Conservation (phyloP, 2,329 filamentous ascomycete genomes). For the Diplodia seriata region DNA sequence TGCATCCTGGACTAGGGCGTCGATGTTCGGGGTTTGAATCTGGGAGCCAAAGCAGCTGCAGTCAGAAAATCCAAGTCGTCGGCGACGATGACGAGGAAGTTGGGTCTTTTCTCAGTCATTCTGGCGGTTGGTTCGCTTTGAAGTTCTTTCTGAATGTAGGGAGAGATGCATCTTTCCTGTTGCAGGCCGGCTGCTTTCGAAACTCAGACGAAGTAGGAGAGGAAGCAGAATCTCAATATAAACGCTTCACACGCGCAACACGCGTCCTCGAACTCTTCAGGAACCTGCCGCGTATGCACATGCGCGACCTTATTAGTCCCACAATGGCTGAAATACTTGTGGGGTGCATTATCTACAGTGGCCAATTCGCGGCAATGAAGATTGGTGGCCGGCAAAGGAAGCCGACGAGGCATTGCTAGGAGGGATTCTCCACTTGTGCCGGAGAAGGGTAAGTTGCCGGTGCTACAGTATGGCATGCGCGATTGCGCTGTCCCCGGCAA, state of each 20-base stretch:
- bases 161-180: not conserved
- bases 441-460: not conserved
- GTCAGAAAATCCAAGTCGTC: slow-evolving; percentile 68
- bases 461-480: not conserved
- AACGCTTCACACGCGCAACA: not conserved
- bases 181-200: not conserved
- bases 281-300: not conserved
- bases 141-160: not conserved
- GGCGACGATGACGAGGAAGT: slow-evolving; percentile 66
- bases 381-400: not conserved
- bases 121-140: not conserved
- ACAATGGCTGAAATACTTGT: not conserved
- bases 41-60: slow-evolving; percentile 66
- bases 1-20: slow-evolving; percentile 54
- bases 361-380: not conserved
- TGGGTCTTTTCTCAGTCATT: slow-evolving; percentile 53
- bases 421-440: not conserved
- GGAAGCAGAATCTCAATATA: not conserved
- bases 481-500: slow-evolving; percentile 21
- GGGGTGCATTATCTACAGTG: not conserved
- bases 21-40: slow-evolving; percentile 66
- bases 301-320: slow-evolving; percentile 3
- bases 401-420: not conserved
- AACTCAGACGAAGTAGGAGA: not conserved
- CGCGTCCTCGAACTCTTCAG: not conserved